A percentile compares a stretch with the other conserved stretches of the same genome.
These are phyloP conservation scores for Ophiocordyceps camponoti-leonardi DNA, from an alignment of 2,329 filamentous ascomycete species.

Conservation along the genomic window DNA sequence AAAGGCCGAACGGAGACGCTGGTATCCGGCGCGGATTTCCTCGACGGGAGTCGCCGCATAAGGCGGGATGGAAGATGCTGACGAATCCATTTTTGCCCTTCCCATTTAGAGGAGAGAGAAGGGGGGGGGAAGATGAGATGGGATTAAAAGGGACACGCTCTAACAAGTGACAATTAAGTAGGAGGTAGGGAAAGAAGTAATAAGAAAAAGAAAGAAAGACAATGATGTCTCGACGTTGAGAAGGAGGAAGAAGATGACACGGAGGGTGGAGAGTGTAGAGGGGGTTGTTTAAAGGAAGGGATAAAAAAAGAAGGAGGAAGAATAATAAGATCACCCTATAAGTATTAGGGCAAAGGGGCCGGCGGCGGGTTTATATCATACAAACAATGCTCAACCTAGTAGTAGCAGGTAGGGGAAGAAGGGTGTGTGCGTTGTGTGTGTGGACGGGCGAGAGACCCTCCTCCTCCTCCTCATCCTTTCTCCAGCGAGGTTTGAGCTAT, in stretches of 20 bases:
- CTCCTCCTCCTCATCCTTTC: too few relatives aligned
- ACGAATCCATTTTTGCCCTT: neutral
- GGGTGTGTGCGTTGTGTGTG: too few relatives aligned
- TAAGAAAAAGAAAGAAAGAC: neutral
- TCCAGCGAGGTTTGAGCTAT: too few relatives aligned
- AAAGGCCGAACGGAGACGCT: conserved; percentile 51
- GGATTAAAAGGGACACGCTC: too few relatives aligned
- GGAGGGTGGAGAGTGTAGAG: neutral
- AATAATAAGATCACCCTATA: neutral
- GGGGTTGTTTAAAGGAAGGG: neutral
- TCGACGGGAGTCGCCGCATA: conserved; percentile 49
- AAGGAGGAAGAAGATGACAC: neutral
- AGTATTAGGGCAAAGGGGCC: too few relatives aligned
- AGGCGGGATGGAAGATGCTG: conserved; percentile 22
- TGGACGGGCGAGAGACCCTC: too few relatives aligned
- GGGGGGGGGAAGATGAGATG: neutral
- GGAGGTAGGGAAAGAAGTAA: too few relatives aligned
- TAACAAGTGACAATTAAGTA: too few relatives aligned
- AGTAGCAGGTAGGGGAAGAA: too few relatives aligned
- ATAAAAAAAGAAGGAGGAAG: neutral
- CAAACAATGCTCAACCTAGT: too few relatives aligned
- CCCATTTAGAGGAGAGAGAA: neutral
- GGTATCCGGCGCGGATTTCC: conserved; percentile 43
- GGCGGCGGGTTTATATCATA: too few relatives aligned
- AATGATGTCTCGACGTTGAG: neutral